These are phyloP conservation scores for Epichloe amarillans DNA, from an alignment of 2,329 filamentous ascomycete species.

Conservation along the genomic window DNA sequence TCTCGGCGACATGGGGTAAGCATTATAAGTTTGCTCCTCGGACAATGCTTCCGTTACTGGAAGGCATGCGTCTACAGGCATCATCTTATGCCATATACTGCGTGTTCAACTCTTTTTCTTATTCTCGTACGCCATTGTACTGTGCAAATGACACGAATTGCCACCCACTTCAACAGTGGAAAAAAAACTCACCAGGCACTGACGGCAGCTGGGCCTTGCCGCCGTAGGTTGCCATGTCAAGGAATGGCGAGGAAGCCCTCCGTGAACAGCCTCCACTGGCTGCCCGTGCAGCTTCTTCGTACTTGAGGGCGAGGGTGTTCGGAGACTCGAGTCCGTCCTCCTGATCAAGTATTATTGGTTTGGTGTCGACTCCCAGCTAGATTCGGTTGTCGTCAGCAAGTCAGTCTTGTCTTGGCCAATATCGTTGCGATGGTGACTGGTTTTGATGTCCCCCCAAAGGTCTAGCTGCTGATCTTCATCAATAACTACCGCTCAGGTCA, in stretches of 20 bases:
- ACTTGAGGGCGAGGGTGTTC: slow-evolving; percentile 40
- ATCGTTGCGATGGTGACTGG: not conserved
- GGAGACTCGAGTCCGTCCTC: slow-evolving; percentile 45
- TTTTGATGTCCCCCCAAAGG: not conserved
- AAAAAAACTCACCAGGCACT: slow-evolving; percentile 61
- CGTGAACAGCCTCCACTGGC: slow-evolving; percentile 39
- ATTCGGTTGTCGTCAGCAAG: not conserved
- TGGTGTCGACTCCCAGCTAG: slow-evolving; percentile 39
- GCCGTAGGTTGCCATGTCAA: slow-evolving; percentile 44
- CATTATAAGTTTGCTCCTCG: too few relatives aligned
- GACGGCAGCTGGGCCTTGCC: slow-evolving; percentile 68
- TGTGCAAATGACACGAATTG: too few relatives aligned
- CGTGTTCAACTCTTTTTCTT: too few relatives aligned
- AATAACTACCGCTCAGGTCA: not conserved
- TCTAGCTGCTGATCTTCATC: not conserved
- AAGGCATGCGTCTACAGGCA: too few relatives aligned
- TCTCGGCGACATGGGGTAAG: too few relatives aligned
- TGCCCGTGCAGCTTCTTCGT: slow-evolving; percentile 42
- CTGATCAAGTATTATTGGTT: slow-evolving; percentile 39
- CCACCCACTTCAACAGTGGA: too few relatives aligned
- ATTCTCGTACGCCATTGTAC: not conserved
- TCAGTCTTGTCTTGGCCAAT: not conserved
- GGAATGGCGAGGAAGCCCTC: slow-evolving; percentile 39
- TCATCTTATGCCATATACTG: too few relatives aligned
- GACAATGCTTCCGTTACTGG: too few relatives aligned